Base-by-base conservation (phyloP, 768 basidiomycete genomes). In the Chalciporus piperatus region DNA sequence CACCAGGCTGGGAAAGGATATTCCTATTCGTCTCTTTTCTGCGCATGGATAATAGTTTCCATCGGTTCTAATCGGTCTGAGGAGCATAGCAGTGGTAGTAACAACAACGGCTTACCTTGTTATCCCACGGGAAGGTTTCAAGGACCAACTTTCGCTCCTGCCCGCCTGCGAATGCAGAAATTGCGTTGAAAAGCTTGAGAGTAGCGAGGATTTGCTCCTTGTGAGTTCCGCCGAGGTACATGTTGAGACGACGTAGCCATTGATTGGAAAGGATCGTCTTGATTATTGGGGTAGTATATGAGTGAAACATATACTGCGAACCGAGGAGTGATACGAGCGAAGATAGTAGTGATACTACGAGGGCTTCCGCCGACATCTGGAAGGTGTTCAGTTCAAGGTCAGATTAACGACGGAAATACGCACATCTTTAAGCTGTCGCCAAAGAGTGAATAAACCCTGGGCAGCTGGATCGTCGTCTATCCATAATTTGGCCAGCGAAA, bases 111-210 rank as follows among this genome's bases (percentile, higher is more conserved):
- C 68, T 1, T 47, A 84, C 90, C 76, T 90, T 92, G 27, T 77
- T 74, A 51, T 89, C 88, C 90, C 90, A 92, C 5, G 81, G 79
- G 66, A 92, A 89, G 0, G 74, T 74, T 47, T 91, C 89, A 25
- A 85, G 66, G 2, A 89, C 73, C 0, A 72, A 60, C 55, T 80
- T 85, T 45, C 79, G 76, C 54, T 92, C 87, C 20, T 76, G 69
- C n/a, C 87, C 87, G 19, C 85, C 78, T 2, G 76, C 84, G 61
- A 86, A 91, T 0, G 66, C 62, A 2, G 86, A 83, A 58, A 91
- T 75, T 0, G 72, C 68, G 52, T 81, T 76, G 61, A 82, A 83
- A 14, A 91, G 63, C 57, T 83, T 86, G 51, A 93, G 67, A 0
- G 85, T 79, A 0, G 79, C 76, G 9, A 92, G 72, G 22, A 85